Evolutionary conservation across 2,329 filamentous ascomycete species (phyloP).

Genomic region (Sporothrix pseudoabietina): DNA sequence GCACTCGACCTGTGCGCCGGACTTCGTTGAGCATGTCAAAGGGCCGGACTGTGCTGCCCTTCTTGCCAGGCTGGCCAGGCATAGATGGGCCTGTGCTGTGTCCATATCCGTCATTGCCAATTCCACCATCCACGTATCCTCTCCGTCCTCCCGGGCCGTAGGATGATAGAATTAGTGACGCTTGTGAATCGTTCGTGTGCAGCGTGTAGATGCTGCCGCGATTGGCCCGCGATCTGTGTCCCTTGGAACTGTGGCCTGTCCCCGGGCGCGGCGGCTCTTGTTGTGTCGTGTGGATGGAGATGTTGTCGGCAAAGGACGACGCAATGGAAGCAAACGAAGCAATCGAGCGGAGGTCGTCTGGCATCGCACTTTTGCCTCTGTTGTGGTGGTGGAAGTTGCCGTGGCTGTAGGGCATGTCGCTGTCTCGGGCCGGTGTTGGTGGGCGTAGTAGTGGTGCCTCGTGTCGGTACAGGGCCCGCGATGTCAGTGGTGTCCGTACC

Average conservation of each 20-base stretch:
- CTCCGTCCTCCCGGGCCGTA: conserved; percentile 43
- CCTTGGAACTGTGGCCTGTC: conserved; percentile 36
- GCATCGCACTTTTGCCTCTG: conserved; percentile 22
- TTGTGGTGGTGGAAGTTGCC: conserved; percentile 19
- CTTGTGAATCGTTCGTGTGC: conserved; percentile 57
- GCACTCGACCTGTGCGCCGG: conserved; percentile 55
- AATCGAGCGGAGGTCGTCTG: conserved; percentile 51
- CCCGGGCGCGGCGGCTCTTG: conserved; percentile 20
- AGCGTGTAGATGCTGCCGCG: conserved; percentile 63
- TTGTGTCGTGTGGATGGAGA: conserved; percentile 51
- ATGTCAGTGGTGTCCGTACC: conserved; percentile 33
- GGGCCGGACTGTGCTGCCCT: background rate
- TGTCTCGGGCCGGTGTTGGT: background rate
- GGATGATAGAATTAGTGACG: conserved; percentile 55
- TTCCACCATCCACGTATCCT: conserved; percentile 39
- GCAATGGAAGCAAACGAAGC: conserved; percentile 53
- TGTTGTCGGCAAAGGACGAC: conserved; percentile 58
- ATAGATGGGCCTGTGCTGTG: background rate
- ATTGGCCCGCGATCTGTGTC: conserved; percentile 42
- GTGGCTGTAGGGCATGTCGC: background rate
- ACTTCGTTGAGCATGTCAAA: conserved; percentile 52
- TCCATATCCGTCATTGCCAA: background rate
- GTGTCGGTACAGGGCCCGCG: conserved; percentile 32
- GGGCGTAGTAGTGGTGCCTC: conserved; percentile 17
- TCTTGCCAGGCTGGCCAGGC: background rate